Percentiles rank a stretch among this genome's conserved stretches.
Conservation (phyloP, 441 rosid species). For the Populus trichocarpa region DNA sequence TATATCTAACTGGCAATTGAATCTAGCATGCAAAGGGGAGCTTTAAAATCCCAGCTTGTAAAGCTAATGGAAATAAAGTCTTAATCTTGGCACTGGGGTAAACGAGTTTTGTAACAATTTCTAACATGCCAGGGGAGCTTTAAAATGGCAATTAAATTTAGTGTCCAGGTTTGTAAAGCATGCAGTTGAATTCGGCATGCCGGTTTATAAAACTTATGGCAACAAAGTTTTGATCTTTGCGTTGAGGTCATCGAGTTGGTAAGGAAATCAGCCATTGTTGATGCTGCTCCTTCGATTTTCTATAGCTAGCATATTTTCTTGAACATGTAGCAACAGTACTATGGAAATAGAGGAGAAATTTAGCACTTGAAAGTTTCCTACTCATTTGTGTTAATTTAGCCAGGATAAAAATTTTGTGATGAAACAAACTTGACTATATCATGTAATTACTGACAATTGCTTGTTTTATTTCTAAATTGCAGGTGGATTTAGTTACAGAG, state of each 20-base stretch:
- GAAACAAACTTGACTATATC: background rate
- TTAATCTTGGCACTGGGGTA: background rate
- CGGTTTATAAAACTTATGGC: no score
- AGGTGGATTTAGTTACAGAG: constrained; percentile 97
- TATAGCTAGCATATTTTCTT: background rate
- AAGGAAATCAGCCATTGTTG: background rate
- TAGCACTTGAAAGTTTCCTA: background rate
- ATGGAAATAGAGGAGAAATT: background rate
- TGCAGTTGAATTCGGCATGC: no score
- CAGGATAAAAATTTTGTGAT: background rate
- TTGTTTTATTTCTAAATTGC: constrained; percentile 9
- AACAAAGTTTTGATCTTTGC: background rate
- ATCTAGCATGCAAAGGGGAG: background rate
- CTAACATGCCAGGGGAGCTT: background rate
- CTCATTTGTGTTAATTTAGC: background rate
- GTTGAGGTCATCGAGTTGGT: background rate
- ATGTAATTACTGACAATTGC: background rate
- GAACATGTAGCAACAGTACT: background rate
- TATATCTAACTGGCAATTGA: background rate
- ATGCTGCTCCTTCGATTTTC: background rate
- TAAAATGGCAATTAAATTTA: background rate
- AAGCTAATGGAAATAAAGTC: background rate
- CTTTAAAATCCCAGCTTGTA: background rate
- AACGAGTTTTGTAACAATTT: background rate
- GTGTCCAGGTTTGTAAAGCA: background rate